These are phyloP conservation scores for Cladosporium colombiae DNA, from an alignment of 2,329 filamentous ascomycete species.

Conservation along the genomic window DNA sequence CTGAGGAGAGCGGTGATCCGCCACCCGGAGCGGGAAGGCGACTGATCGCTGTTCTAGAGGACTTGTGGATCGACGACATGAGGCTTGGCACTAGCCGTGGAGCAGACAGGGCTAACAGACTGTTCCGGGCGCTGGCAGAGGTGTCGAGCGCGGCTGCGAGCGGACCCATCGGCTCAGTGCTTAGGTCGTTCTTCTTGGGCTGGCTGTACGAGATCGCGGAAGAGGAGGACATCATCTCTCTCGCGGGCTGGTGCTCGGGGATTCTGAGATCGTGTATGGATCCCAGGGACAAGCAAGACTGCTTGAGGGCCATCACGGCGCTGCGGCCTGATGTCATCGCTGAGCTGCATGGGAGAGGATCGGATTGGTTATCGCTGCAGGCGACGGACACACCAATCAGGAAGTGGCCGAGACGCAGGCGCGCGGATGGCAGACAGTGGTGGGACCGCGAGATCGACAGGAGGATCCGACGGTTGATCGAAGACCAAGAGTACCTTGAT, in stretches of 20 bases:
- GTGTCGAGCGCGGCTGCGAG: neutral
- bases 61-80: conserved; percentile 4
- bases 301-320: neutral
- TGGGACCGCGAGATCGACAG: conserved; percentile 13
- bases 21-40: neutral
- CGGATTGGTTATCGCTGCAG: neutral
- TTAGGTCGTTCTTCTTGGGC: conserved; percentile 12
- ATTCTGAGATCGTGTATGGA: conserved; percentile 9
- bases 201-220: conserved; percentile 13
- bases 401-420: conserved; percentile 10
- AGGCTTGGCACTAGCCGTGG: neutral
- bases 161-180: neutral
- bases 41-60: neutral
- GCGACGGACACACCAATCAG: neutral
- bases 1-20: neutral
- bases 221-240: neutral
- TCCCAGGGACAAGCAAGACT: conserved; percentile 13
- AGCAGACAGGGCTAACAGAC: neutral
- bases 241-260: conserved; percentile 13
- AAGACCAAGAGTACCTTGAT: conserved; percentile 2
- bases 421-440: conserved; percentile 3
- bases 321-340: conserved; percentile 5
- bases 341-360: conserved; percentile 7
- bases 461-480: neutral
- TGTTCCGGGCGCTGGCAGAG: conserved; percentile 16